Percentiles rank a stretch among this genome's conserved stretches.
Conservation (phyloP, 2,329 filamentous ascomycete species). For the Lachnum nothofagi region DNA sequence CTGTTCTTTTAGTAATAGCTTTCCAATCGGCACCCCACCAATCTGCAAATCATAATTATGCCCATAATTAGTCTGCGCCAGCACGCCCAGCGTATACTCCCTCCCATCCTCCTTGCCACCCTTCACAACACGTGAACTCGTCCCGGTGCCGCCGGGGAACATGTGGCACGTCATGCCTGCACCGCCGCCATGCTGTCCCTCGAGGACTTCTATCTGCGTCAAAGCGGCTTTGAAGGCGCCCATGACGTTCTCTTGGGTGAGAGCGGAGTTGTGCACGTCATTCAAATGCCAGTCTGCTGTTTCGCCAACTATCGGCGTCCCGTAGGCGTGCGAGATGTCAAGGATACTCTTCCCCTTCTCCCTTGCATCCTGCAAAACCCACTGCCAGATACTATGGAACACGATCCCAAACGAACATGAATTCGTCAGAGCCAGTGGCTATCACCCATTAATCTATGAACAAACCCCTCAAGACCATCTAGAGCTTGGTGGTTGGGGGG, state of each 20-base stretch:
- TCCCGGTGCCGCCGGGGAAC: slow-evolving; percentile 64
- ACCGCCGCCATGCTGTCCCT: slow-evolving; percentile 63
- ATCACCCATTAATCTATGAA: neutral
- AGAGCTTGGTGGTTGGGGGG: neutral
- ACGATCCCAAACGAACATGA: slow-evolving; percentile 36
- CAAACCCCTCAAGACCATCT: neutral
- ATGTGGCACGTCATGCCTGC: slow-evolving; percentile 63
- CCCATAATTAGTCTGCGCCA: slow-evolving; percentile 65
- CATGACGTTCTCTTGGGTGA: slow-evolving; percentile 50
- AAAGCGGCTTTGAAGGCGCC: slow-evolving; percentile 48
- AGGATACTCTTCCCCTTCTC: slow-evolving; percentile 16
- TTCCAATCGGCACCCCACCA: slow-evolving; percentile 56
- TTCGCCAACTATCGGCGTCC: slow-evolving; percentile 52
- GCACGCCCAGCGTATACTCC: slow-evolving; percentile 53
- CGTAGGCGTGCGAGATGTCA: slow-evolving; percentile 30
- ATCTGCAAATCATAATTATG: slow-evolving; percentile 51
- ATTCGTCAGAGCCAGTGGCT: slow-evolving; percentile 35
- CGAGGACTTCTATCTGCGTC: slow-evolving; percentile 45
- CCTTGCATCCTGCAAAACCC: slow-evolving; percentile 19
- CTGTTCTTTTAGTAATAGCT: slow-evolving; percentile 46
- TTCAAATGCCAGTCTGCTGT: slow-evolving; percentile 60
- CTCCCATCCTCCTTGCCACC: slow-evolving; percentile 38
- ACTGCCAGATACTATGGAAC: slow-evolving; percentile 29
- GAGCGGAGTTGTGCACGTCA: slow-evolving; percentile 50
- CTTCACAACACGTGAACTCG: slow-evolving; percentile 51